Base-by-base conservation (phyloP, 2,329 filamentous ascomycete genomes). In the Cucurbitaria berberidis region DNA sequence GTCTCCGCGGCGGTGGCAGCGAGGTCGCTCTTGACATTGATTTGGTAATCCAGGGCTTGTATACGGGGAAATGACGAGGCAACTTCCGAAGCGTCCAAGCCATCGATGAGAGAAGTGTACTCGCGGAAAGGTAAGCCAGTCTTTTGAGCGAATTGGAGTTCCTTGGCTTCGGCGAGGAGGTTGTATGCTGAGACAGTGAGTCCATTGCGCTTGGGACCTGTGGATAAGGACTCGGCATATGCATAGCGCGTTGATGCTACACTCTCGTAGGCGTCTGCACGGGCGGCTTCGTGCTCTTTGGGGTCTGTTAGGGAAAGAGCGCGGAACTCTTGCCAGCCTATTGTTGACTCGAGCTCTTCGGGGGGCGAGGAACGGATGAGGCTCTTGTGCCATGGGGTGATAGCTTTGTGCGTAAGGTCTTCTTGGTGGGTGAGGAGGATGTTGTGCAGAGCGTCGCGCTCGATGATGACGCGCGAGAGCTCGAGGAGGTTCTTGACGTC, bases 401-500 rank as follows among this genome's bases (percentile, higher is more conserved):
- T 34, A 5, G 57, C 24, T 27, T 48, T 63, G 58, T 69, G 59
- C 43, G 62, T 67, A 16, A 72, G 54, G n/a, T 72, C 68, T 36
- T 67, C 61, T 34, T 68, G 59, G 52, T 72, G 69, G 5, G 55
- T 48, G 18, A 60, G 51, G 10, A 97, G 82, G 72, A 98, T 86
- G 73, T 85, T 82, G 74, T 87, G 83, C 69, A 99, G 81, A 30
- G 93, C 93, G 36, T 80, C 78, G 74, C 89, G 86, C 83, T 99
- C 95, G 67, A 99, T 86, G 55, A 99, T 87, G 55, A 99, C 80
- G 68, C 92, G 86, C 48, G 90, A 89, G 48, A 88, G 87, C 79
- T 95, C 90, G 62, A 99, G 78, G 60, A 99, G 77, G 74, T 98
- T 90, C 84, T 98, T 99, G 58, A 99, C 91, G 76, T 98, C 95